phyloP scores from a whole-genome alignment of 148 eudicot genomes.

The Camellia granthamiana region DNA sequence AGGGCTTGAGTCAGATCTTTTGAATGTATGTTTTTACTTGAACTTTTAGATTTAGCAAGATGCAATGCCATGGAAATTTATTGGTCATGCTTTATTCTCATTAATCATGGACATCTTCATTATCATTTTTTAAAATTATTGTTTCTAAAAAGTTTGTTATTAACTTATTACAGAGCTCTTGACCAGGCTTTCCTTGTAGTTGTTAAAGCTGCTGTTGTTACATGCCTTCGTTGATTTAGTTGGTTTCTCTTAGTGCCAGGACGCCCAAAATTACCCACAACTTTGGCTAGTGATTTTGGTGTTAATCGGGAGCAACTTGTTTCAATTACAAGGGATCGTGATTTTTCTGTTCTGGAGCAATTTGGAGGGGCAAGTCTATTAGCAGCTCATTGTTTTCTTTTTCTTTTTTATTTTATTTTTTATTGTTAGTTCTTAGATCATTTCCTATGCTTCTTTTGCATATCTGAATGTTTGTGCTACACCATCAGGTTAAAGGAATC shows the following conservation, averaged over 20 bases:
- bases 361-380: constrained; percentile 64
- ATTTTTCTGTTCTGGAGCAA: constrained; percentile 53
- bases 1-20: not conserved
- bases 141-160: not conserved
- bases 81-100: not conserved
- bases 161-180: too few species aligned
- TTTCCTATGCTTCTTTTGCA: not conserved
- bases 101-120: not conserved
- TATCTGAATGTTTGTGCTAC: not conserved
- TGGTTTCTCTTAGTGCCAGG: constrained; percentile 28
- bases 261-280: constrained; percentile 33
- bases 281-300: constrained; percentile 45
- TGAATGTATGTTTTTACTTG: too few species aligned
- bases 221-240: not conserved
- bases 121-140: not conserved
- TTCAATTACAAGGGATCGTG: constrained; percentile 63
- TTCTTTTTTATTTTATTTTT: constrained; percentile 3
- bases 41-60: not conserved
- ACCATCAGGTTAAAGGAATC: constrained; percentile 55
- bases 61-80: not conserved
- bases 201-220: not conserved
- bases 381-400: not conserved
- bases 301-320: constrained; percentile 57
- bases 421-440: not conserved
- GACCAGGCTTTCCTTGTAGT: not conserved